Conservation (phyloP, 1,139 yeast genomes). For the Taphrina betulina region DNA sequence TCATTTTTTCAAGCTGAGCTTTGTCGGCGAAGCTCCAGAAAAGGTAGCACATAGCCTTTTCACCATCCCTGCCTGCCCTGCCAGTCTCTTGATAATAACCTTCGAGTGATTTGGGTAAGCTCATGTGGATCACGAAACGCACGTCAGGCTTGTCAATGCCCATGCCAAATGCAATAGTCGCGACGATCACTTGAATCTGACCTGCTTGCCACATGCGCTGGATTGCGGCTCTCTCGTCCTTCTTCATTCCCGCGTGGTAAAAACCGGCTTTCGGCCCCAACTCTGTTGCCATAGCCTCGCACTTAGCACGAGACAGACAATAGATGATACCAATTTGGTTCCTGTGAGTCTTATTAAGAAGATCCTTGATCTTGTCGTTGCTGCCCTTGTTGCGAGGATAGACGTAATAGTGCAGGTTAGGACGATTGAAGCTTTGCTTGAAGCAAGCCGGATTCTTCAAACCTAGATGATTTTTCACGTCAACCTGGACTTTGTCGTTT, state of each 20-base stretch:
- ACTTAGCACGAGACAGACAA: slow-evolving; percentile 83
- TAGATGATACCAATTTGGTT: slow-evolving; percentile 83
- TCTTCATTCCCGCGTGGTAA: slow-evolving; percentile 92
- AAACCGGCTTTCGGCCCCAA: slow-evolving; percentile 47
- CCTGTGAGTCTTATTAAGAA: slow-evolving; percentile 54
- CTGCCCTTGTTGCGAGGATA: slow-evolving; percentile 58
- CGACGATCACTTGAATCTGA: slow-evolving; percentile 74
- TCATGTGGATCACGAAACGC: slow-evolving; percentile 81
- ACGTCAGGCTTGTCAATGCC: slow-evolving; percentile 97
- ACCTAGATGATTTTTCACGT: slow-evolving; percentile 71
- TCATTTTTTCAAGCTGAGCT: slow-evolving; percentile 63
- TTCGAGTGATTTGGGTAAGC: slow-evolving; percentile 86
- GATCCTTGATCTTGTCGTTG: slow-evolving; percentile 56
- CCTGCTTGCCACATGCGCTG: slow-evolving; percentile 84
- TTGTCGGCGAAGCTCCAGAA: slow-evolving; percentile 73
- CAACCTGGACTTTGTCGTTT: slow-evolving; percentile 82
- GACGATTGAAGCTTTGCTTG: slow-evolving; percentile 78
- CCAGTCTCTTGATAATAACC: slow-evolving; percentile 98
- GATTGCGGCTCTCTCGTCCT: slow-evolving; percentile 66
- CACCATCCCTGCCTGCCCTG: slow-evolving; percentile 97
- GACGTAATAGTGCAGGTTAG: slow-evolving; percentile 79
- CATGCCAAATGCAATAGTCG: slow-evolving; percentile 98
- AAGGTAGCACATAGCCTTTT: slow-evolving; percentile 73
- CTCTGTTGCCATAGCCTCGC: slow-evolving; percentile 75
- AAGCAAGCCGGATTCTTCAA: slow-evolving; percentile 57